These are phyloP conservation scores for Bacidia gigantensis DNA, from an alignment of 495 filamentous ascomycete genomes.

Conservation along the genomic window DNA sequence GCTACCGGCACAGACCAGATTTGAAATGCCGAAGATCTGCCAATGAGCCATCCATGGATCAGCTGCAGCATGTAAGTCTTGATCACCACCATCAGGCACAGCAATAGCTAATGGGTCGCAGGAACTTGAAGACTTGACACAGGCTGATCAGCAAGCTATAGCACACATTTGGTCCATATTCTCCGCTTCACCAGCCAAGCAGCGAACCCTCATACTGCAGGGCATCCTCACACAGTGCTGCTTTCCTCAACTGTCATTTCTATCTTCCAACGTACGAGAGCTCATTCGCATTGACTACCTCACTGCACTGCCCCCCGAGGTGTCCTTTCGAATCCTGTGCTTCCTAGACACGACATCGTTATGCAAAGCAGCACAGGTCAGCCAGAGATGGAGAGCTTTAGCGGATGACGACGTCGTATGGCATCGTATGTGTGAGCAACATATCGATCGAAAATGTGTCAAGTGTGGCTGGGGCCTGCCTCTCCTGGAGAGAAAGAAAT, in stretches of 20 bases:
- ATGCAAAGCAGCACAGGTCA: constrained; percentile 94
- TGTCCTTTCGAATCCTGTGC: constrained; percentile 84
- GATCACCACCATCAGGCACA: not conserved
- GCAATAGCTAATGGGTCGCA: constrained; percentile 20
- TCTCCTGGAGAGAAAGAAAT: constrained; percentile 69
- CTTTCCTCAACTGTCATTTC: constrained; percentile 88
- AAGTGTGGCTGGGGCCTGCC: constrained; percentile 96
- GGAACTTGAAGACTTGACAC: constrained; percentile 70
- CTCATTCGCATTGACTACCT: constrained; percentile 95
- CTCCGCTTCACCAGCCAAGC: constrained; percentile 85
- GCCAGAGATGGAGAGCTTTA: constrained; percentile 67
- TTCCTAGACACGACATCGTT: constrained; percentile 92
- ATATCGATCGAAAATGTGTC: constrained; percentile 90
- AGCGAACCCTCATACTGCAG: constrained; percentile 87
- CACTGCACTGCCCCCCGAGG: constrained; percentile 70
- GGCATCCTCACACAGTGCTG: constrained; percentile 93
- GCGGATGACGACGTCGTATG: constrained; percentile 96
- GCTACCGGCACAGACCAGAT: constrained; percentile 89
- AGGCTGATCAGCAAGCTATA: constrained; percentile 81
- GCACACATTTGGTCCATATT: constrained; percentile 94
- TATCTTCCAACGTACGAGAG: constrained; percentile 74
- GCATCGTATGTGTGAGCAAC: constrained; percentile 98
- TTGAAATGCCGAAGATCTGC: constrained; percentile 84
- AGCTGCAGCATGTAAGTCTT: constrained; percentile 62
- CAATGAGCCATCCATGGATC: constrained; percentile 90